These are phyloP conservation scores for Hypholoma fasciculare DNA, from an alignment of 768 basidiomycete species.

Conservation along the genomic window DNA sequence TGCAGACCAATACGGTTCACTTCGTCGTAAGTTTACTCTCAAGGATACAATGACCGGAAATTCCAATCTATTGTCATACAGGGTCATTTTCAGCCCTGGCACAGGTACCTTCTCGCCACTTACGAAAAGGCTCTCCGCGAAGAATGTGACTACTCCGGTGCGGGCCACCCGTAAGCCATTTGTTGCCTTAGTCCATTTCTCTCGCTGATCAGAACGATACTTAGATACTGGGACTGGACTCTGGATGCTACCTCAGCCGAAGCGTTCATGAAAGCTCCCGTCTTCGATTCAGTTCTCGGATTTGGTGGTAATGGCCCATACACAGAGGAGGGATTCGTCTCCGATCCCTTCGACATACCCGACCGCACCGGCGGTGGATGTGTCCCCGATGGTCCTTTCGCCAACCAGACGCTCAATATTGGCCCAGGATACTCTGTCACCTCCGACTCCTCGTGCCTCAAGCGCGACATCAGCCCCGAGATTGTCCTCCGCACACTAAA, in stretches of 20 bases:
- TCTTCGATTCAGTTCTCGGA: conserved; percentile 8
- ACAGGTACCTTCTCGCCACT: conserved; percentile 19
- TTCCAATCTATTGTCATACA: background rate
- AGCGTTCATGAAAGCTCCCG: background rate
- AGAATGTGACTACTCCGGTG: conserved; percentile 24
- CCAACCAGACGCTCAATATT: conserved; percentile 10
- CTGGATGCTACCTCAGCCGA: conserved; percentile 13
- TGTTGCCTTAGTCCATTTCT: background rate
- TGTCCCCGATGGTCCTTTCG: conserved; percentile 10
- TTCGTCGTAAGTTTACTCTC: conserved; percentile 18
- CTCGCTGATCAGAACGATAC: background rate
- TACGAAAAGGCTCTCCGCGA: conserved; percentile 22
- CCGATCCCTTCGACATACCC: conserved; percentile 5
- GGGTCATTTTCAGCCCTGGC: conserved; percentile 29
- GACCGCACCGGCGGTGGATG: conserved; percentile 14
- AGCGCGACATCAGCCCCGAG: background rate
- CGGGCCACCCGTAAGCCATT: conserved; percentile 21
- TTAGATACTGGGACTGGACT: conserved; percentile 18
- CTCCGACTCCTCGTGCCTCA: conserved; percentile 1
- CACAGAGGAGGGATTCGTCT: conserved; percentile 2
- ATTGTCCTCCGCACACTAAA: background rate
- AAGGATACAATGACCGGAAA: background rate
- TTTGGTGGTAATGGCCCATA: conserved; percentile 17
- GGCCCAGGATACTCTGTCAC: conserved; percentile 4
- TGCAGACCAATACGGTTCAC: conserved; percentile 21